Conservation (phyloP, 345 rosid species). For the Aegle marmelos region DNA sequence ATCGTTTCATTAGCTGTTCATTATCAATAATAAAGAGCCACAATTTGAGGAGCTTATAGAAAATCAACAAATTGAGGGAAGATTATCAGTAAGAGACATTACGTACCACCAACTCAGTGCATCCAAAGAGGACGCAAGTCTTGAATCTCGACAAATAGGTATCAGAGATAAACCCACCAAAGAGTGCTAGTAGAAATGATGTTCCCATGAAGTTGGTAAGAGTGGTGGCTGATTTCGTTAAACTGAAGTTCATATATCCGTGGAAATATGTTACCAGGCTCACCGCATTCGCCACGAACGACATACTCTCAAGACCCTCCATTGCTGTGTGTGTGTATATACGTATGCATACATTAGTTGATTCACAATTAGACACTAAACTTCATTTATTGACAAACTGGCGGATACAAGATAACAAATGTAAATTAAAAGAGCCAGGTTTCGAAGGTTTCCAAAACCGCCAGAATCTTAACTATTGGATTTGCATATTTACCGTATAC, state of each 20-base stretch:
- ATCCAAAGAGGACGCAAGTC: slow-evolving; percentile 53
- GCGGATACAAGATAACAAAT: not conserved
- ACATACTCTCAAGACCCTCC: slow-evolving; percentile 63
- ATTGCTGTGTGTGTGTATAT: slow-evolving; percentile 29
- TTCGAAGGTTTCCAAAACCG: not conserved
- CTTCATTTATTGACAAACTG: not conserved
- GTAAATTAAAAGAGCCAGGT: not conserved
- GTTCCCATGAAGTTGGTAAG: slow-evolving; percentile 66
- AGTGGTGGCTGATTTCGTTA: slow-evolving; percentile 58
- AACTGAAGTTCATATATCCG: slow-evolving; percentile 64
- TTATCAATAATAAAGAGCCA: not conserved
- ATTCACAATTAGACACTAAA: not conserved
- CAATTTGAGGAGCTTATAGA: not conserved
- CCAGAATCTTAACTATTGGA: not conserved
- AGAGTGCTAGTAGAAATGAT: slow-evolving; percentile 45
- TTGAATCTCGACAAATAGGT: slow-evolving; percentile 61
- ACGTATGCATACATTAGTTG: not conserved
- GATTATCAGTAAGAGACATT: not conserved
- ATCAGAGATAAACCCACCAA: slow-evolving; percentile 68
- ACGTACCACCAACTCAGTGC: slow-evolving; percentile 51
- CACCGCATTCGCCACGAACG: slow-evolving; percentile 41
- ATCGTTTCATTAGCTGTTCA: not conserved
- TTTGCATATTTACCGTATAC: slow-evolving; percentile 36
- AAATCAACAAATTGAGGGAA: not conserved
- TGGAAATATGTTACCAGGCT: slow-evolving; percentile 55